Base-by-base conservation (phyloP, 2,329 filamentous ascomycete genomes). In the Achaetomium macrosporum region DNA sequence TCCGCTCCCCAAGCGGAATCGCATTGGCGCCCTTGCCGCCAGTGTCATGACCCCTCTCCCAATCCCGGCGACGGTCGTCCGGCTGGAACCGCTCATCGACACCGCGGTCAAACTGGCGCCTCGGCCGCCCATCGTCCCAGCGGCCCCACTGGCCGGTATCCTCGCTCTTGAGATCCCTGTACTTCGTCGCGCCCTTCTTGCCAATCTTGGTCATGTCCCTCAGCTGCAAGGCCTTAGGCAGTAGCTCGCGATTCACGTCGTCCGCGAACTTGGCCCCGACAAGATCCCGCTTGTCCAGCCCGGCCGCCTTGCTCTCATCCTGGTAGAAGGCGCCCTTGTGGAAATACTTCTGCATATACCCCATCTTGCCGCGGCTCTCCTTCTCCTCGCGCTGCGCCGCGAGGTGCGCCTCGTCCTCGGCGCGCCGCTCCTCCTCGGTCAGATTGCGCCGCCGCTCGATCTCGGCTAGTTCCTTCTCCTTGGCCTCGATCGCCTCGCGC, bases 301-400 rank as follows among this genome's bases (percentile, higher is more conserved):
- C 88, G 57, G 88, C 83, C 15, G 82, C 83, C 61, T 84, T 82
- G 47, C 84, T 78, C 62, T 95, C 88, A 48, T 91, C 89, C 60
- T 87, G 87, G 75, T 89, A 97, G 74, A 97, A 99, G 15, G 93
- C 93, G 45, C 93, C 93, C 72, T 91, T 92, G 76, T 99, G 93
- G 70, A 89, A 91, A 73, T 97, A 99, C 67, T 91, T 90, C 66
- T 96, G 91, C 87, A 97, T 89, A 68, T 84, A 96, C 2, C 81
- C 81, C 77, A 93, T 89, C 71, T 92, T 87, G 49, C 90, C 90
- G 56, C 86, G 85, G 47, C 76, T 70, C 56, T 87, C 83, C 63
- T 88, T 88, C 58, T 95, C 90, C 57, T 87, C 87, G 61, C 86
- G 83, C 70, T 97, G 92, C 59, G 78, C 76, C 1, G 84, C 84